Conservation (phyloP, 768 basidiomycete species). For the Phaeolepiota aurea region DNA sequence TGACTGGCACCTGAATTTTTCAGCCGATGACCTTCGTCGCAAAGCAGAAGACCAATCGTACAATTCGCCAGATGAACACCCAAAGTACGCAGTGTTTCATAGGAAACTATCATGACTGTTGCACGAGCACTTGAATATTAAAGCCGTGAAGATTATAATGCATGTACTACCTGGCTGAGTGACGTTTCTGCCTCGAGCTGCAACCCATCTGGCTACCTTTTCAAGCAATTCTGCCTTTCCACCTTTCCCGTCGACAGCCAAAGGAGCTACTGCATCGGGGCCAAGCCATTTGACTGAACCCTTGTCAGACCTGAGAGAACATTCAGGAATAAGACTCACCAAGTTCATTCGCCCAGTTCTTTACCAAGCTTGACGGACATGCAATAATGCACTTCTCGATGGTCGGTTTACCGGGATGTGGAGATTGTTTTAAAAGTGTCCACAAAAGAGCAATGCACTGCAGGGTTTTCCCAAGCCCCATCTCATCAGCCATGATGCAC, state of each 20-base stretch:
- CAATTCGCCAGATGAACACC: constrained; percentile 69
- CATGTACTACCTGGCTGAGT: constrained; percentile 73
- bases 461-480: constrained; percentile 95
- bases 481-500: constrained; percentile 99
- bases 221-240: constrained; percentile 73
- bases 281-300: constrained; percentile 93
- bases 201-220: constrained; percentile 83
- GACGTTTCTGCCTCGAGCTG: constrained; percentile 81
- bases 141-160: background rate
- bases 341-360: constrained; percentile 98
- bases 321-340: constrained; percentile 37
- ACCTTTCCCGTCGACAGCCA: constrained; percentile 91
- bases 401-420: constrained; percentile 73
- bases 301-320: constrained; percentile 1
- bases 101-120: constrained; percentile 99
- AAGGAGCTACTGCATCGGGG: constrained; percentile 66
- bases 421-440: constrained; percentile 94
- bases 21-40: constrained; percentile 93
- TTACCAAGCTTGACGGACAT: constrained; percentile 93
- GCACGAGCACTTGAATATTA: constrained; percentile 51
- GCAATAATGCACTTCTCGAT: constrained; percentile 98
- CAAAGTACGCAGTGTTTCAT: constrained; percentile 86
- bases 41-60: constrained; percentile 85
- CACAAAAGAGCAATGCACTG: constrained; percentile 95
- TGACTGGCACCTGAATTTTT: constrained; percentile 97